A percentile compares a stretch with the other conserved stretches of the same genome.
Conservation (phyloP, 2,329 filamentous ascomycete genomes). For the Nigrograna mackinnonii region DNA sequence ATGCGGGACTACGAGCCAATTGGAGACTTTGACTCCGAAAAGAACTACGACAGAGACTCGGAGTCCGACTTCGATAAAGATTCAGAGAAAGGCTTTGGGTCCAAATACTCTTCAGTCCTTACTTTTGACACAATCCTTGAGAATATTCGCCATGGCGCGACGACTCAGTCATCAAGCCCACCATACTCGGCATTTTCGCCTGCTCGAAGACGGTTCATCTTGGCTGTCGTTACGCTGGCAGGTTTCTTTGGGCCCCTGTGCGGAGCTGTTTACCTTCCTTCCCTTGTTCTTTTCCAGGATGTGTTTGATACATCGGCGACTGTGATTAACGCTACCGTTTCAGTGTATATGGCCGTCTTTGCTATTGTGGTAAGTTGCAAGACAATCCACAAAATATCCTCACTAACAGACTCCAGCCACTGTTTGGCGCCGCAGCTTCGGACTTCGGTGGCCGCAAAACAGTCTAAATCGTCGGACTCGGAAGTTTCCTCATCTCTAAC, state of each 20-base stretch:
- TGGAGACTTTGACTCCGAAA: too few species aligned
- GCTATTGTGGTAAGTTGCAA: constrained; percentile 26
- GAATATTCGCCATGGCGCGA: neutral
- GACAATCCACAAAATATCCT: neutral
- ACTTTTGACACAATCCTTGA: neutral
- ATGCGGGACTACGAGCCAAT: too few species aligned
- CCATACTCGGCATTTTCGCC: constrained; percentile 39
- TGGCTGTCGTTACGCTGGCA: constrained; percentile 38
- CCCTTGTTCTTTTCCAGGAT: constrained; percentile 34
- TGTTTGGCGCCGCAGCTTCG: neutral
- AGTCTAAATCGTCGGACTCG: constrained; percentile 40
- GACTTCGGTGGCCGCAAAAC: constrained; percentile 25
- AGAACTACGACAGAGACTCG: too few species aligned
- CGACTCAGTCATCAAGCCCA: neutral
- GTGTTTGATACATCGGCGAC: constrained; percentile 36
- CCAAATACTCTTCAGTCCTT: too few species aligned
- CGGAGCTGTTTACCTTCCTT: constrained; percentile 44
- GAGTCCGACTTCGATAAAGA: too few species aligned
- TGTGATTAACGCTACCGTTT: constrained; percentile 44
- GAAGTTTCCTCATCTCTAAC: constrained; percentile 40
- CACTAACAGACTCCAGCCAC: neutral
- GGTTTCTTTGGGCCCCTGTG: constrained; percentile 44
- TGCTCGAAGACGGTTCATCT: constrained; percentile 33
- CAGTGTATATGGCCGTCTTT: constrained; percentile 46
- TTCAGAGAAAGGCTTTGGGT: too few species aligned